Conservation (phyloP, 83 land plant species). For the Diphasiastrum complanatum region DNA sequence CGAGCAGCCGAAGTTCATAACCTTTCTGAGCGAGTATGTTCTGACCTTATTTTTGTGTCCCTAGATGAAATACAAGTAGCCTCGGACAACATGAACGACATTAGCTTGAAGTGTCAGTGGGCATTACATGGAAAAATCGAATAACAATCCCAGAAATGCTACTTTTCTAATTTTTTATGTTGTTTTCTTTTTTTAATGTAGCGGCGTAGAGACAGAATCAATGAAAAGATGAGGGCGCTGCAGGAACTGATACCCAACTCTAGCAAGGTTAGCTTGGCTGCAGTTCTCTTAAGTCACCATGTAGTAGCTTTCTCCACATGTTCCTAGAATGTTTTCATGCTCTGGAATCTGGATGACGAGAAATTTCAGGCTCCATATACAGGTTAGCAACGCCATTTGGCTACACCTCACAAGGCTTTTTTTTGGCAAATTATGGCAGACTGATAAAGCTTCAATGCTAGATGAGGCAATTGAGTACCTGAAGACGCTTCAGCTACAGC, state of each 20-base stretch:
- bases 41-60: not conserved
- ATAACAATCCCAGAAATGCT: not conserved
- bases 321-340: not conserved
- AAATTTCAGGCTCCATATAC: no score
- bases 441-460: conserved; percentile 75
- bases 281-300: not conserved
- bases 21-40: conserved; percentile 71
- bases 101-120: no score
- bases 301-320: not conserved
- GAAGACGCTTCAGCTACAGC: conserved; percentile 69
- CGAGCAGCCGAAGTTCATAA: conserved; percentile 90
- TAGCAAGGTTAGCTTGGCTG: conserved; percentile 51
- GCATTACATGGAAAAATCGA: no score
- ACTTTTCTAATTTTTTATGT: conserved; percentile 4
- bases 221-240: conserved; percentile 80
- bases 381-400: not conserved
- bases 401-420: not conserved
- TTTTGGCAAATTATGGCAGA: conserved; percentile 22
- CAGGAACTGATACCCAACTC: conserved; percentile 88
- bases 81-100: no score
- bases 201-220: conserved; percentile 89
- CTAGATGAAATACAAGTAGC: no score
- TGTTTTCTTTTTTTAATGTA: conserved; percentile 22
- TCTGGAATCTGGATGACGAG: no score
- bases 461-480: conserved; percentile 78